A percentile compares a stretch with the other conserved stretches of the same genome.
Evolutionary conservation across 805 yeast species (phyloP).

Genomic region (Debaryomyces hansenii): DNA sequence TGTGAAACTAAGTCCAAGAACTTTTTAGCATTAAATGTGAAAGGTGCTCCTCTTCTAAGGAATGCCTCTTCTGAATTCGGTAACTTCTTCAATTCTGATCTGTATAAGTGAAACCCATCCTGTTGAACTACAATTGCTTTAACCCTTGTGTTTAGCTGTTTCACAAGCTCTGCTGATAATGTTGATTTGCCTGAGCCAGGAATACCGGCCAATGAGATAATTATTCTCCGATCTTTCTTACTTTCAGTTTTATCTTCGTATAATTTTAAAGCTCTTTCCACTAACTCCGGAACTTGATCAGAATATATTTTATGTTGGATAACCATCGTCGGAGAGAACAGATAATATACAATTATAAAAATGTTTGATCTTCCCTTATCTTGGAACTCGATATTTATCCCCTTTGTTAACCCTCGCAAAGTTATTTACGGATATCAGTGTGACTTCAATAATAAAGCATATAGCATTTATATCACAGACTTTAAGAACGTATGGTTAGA

Average conservation of each 20-base stretch:
- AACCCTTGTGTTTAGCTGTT: slow-evolving; percentile 14
- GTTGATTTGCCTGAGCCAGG: slow-evolving; percentile 91
- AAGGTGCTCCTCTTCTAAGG: slow-evolving; percentile 77
- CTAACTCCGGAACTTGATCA: slow-evolving; percentile 8
- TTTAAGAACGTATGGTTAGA: slow-evolving; percentile 28
- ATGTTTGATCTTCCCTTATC: slow-evolving; percentile 12
- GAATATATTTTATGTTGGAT: slow-evolving; percentile 2
- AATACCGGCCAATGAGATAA: slow-evolving; percentile 66
- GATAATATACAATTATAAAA: background rate
- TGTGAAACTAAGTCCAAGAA: slow-evolving; percentile 24
- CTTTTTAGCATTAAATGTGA: slow-evolving; percentile 67
- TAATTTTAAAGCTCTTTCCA: slow-evolving; percentile 8
- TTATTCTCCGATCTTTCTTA: slow-evolving; percentile 31
- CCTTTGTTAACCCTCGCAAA: slow-evolving; percentile 1
- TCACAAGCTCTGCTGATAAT: slow-evolving; percentile 48
- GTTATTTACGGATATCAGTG: slow-evolving; percentile 14
- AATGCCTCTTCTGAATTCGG: slow-evolving; percentile 58
- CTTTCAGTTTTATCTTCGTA: slow-evolving; percentile 2
- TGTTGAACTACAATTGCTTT: slow-evolving; percentile 31
- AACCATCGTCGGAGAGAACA: background rate
- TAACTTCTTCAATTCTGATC: slow-evolving; percentile 36
- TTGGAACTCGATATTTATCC: slow-evolving; percentile 10
- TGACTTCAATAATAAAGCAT: slow-evolving; percentile 8
- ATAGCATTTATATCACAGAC: slow-evolving; percentile 26
- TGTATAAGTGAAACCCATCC: slow-evolving; percentile 41